phyloP scores from a whole-genome alignment of 2,329 filamentous ascomycete genomes.

The Chalaropsis ovoidea region DNA sequence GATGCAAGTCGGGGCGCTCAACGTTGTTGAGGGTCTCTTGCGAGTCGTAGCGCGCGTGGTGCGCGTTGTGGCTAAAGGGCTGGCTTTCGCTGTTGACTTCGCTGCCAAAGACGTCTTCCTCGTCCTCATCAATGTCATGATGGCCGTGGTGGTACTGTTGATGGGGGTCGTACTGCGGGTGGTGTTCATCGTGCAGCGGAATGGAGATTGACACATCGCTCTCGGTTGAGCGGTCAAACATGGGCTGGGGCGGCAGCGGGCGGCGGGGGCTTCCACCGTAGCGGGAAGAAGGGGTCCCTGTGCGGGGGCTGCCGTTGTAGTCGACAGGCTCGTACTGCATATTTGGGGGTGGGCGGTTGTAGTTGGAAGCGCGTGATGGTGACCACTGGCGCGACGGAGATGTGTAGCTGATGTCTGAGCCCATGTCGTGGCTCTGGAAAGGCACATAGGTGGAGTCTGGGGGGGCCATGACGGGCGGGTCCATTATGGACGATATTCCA shows the following conservation, averaged over 20 bases:
- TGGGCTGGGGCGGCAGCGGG: slow-evolving; percentile 76
- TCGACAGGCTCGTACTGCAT: slow-evolving; percentile 76
- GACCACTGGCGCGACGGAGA: slow-evolving; percentile 53
- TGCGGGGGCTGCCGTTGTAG: slow-evolving; percentile 78
- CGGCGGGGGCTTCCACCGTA: slow-evolving; percentile 82
- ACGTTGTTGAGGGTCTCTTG: slow-evolving; percentile 47
- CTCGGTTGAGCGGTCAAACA: slow-evolving; percentile 49
- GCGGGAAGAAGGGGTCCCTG: slow-evolving; percentile 78
- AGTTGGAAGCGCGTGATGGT: slow-evolving; percentile 49
- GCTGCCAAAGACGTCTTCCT: slow-evolving; percentile 67
- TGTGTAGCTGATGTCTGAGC: slow-evolving; percentile 29
- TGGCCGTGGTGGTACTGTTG: slow-evolving; percentile 17
- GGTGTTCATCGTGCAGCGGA: slow-evolving; percentile 39
- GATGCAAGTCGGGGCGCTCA: slow-evolving; percentile 30
- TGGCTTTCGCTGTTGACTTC: slow-evolving; percentile 32
- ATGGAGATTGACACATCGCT: slow-evolving; percentile 60
- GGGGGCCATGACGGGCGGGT: slow-evolving; percentile 51
- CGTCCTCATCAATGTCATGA: slow-evolving; percentile 31
- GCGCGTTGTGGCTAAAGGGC: slow-evolving; percentile 26
- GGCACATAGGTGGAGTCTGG: slow-evolving; percentile 54
- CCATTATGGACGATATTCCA: slow-evolving; percentile 43
- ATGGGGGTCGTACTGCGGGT: slow-evolving; percentile 40
- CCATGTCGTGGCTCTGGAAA: slow-evolving; percentile 40
- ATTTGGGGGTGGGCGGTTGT: slow-evolving; percentile 59
- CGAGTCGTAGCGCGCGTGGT: slow-evolving; percentile 46